These are phyloP conservation scores for Paramecium tetraurelia DNA, from an alignment of 73 alveolate species.

Conservation along the genomic window DNA sequence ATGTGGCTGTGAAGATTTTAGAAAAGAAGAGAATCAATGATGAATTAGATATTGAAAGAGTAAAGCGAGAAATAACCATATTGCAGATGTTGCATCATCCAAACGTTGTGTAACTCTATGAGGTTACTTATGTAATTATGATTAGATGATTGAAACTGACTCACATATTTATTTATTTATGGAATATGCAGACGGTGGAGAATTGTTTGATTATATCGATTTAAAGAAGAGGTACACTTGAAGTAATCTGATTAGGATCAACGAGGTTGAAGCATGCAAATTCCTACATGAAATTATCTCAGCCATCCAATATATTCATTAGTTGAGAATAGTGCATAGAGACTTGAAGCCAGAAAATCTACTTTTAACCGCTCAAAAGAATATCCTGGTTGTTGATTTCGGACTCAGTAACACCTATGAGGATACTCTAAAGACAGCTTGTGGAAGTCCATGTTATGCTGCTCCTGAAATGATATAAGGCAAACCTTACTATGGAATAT, in stretches of 20 bases:
- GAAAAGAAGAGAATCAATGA: slow-evolving; percentile 57
- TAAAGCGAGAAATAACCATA: slow-evolving; percentile 53
- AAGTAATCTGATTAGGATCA: slow-evolving; percentile 64
- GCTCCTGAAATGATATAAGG: slow-evolving; percentile 95
- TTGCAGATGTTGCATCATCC: slow-evolving; percentile 55
- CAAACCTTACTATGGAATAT: slow-evolving; percentile 79
- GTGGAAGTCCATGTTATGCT: slow-evolving; percentile 95
- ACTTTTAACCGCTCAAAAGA: slow-evolving; percentile 73
- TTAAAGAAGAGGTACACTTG: slow-evolving; percentile 52
- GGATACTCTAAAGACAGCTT: slow-evolving; percentile 77
- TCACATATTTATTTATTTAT: slow-evolving; percentile 75
- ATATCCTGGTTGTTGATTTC: slow-evolving; percentile 87
- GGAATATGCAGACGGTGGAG: slow-evolving; percentile 91
- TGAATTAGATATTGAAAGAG: slow-evolving; percentile 60
- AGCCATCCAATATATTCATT: slow-evolving; percentile 86
- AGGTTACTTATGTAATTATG: slow-evolving; percentile 34
- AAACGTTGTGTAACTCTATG: slow-evolving; percentile 48
- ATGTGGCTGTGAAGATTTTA: slow-evolving; percentile 61
- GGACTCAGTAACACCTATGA: slow-evolving; percentile 87
- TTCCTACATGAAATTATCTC: slow-evolving; percentile 84
- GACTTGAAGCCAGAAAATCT: slow-evolving; percentile 93
- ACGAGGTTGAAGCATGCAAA: slow-evolving; percentile 81
- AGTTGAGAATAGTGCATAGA: slow-evolving; percentile 83
- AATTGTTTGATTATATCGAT: slow-evolving; percentile 80
- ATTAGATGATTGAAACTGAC: slow-evolving; percentile 80